Evolutionary conservation across 139 green algal genomes (phyloP), one percentile per base, ranked within the genome.

Genomic region (Eudorina sp.): DNA sequence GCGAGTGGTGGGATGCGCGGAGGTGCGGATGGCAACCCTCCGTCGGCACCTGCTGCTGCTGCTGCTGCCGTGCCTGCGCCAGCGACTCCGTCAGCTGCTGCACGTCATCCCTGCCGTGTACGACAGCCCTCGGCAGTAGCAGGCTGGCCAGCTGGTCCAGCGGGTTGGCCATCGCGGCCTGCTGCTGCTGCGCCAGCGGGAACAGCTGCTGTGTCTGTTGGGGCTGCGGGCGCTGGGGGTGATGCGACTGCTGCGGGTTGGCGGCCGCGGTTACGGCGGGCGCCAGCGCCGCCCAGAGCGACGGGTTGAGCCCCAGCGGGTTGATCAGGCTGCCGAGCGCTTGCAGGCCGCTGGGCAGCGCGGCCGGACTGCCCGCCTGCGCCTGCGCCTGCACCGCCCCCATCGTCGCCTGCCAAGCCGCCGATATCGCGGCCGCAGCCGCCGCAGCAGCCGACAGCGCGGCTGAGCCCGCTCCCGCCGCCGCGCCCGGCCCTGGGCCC

Each of bases 151-250:
- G 70, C 40, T 77, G 69, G 38, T 29, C 69, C 5, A 81, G 27
- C 21, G 23, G 41, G 23, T 40, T 29, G 38, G 31, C 2, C 16
- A 40, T 27, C 38, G 74, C 43, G 14, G 74, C 74, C 4, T 25
- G 75, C 75, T 83, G 75, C 23, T 69, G 75, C 31, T 69, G 75
- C 70, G n/a, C n/a, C n/a, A n/a, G n/a, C n/a, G n/a, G n/a, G n/a
- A n/a, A n/a, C n/a, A n/a, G n/a, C n/a, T n/a, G n/a, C n/a, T n/a
- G n/a, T n/a, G n/a, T n/a, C n/a, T n/a, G n/a, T n/a, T n/a, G n/a
- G n/a, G n/a, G n/a, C n/a, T n/a, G n/a, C n/a, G n/a, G n/a, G n/a
- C n/a, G n/a, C n/a, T n/a, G n/a, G n/a, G n/a, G n/a, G n/a, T n/a
- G n/a, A n/a, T 79, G 70, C 25, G n/a, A n/a, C 18, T 40, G 53